A percentile compares a stretch with the other conserved stretches of the same genome.
phyloP scores from a whole-genome alignment of 495 filamentous ascomycete genomes.

The Lasiosphaeria ovina region DNA sequence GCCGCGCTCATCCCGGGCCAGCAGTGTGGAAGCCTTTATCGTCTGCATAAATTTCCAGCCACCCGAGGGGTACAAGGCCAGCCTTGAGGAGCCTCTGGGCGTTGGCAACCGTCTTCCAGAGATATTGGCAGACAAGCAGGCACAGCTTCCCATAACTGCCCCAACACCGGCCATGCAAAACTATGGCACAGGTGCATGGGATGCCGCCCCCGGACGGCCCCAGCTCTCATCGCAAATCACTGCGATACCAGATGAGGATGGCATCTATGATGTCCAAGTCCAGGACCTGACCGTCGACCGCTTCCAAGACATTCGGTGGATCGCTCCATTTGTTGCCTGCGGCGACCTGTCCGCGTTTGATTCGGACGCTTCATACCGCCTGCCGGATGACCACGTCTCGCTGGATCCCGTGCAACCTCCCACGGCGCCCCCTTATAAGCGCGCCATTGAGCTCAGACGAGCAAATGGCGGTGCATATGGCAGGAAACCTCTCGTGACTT shows the following conservation, averaged over 20 bases:
- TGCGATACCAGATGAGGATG: conserved; percentile 46
- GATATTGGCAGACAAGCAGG: conserved; percentile 36
- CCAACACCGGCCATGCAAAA: conserved; percentile 39
- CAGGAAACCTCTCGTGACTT: conserved; percentile 53
- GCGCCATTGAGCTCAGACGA: conserved; percentile 80
- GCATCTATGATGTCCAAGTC: conserved; percentile 60
- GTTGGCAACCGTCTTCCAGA: conserved; percentile 51
- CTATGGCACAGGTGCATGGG: conserved; percentile 42
- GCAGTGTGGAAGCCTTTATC: conserved; percentile 93
- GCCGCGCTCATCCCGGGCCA: conserved; percentile 85
- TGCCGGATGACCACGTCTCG: conserved; percentile 71
- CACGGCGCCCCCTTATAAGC: conserved; percentile 91
- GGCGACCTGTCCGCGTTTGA: conserved; percentile 94
- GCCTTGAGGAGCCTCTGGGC: conserved; percentile 64
- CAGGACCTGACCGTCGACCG: conserved; percentile 43
- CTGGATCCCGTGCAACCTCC: conserved; percentile 95
- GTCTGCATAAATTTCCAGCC: conserved; percentile 85
- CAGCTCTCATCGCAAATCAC: not conserved
- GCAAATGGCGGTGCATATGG: conserved; percentile 76
- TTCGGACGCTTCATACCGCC: conserved; percentile 86
- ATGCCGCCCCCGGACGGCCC: conserved; percentile 15
- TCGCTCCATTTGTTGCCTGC: conserved; percentile 92
- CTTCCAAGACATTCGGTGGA: conserved; percentile 61
- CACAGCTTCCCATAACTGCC: conserved; percentile 39
- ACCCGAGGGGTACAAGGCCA: conserved; percentile 60